A percentile compares a stretch with the other conserved stretches of the same genome.
Evolutionary conservation across 208 protist species (phyloP).

Genomic region (Acanthamoeba healyi): DNA sequence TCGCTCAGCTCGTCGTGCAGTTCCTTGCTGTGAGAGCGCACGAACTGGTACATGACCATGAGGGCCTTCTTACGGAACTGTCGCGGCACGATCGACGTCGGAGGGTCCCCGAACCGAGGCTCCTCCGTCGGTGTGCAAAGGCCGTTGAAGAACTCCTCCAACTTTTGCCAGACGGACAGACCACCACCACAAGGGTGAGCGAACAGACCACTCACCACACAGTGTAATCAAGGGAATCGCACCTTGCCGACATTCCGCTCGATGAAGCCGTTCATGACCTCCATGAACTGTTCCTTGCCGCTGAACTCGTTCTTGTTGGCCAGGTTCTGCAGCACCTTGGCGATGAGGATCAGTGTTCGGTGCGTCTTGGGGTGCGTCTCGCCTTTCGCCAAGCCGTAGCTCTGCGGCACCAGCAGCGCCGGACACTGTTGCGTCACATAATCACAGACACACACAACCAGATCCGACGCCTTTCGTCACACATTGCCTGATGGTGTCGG

Average conservation of each 20-base stretch:
- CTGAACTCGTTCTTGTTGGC: conserved; percentile 82
- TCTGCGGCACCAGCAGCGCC: conserved; percentile 1
- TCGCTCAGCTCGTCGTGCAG: conserved; percentile 3
- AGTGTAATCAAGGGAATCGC: background rate
- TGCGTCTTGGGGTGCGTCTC: conserved; percentile 17
- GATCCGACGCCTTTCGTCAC: no score
- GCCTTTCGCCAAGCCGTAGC: background rate
- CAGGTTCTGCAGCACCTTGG: conserved; percentile 86
- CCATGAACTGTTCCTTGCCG: conserved; percentile 84
- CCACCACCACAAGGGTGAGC: background rate
- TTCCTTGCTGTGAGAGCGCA: background rate
- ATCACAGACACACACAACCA: no score
- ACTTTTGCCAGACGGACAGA: background rate
- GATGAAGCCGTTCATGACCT: conserved; percentile 83
- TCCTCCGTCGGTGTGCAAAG: background rate
- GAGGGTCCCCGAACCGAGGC: conserved; percentile 16
- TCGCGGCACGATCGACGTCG: conserved; percentile 43
- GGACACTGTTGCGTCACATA: background rate
- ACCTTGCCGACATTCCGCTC: conserved; percentile 68
- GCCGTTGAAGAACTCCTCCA: conserved; percentile 29
- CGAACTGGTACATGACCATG: conserved; percentile 10
- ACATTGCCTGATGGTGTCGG: background rate
- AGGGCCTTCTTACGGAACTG: conserved; percentile 56
- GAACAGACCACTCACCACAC: background rate
- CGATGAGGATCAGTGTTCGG: conserved; percentile 79